A percentile compares a stretch with the other conserved stretches of the same genome.
Evolutionary conservation across 768 basidiomycete species (phyloP).

Genomic region (Leucocoprinus sp.): DNA sequence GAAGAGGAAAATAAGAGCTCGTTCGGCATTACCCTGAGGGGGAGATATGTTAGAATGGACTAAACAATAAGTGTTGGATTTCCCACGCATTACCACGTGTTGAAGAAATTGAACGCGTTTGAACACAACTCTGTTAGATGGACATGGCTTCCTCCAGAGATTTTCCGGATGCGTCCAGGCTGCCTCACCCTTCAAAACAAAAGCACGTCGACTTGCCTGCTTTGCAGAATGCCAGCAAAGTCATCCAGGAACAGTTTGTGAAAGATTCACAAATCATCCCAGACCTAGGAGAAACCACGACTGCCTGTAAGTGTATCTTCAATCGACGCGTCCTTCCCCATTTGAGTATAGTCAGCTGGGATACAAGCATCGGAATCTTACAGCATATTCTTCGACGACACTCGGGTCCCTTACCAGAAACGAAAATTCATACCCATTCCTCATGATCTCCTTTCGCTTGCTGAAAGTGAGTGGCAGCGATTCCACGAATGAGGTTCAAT

Average conservation of each 20-base stretch:
- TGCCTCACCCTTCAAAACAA: slow-evolving; percentile 22
- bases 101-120: slow-evolving; percentile 9
- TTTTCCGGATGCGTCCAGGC: slow-evolving; percentile 15
- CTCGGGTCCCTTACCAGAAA: slow-evolving; percentile 74
- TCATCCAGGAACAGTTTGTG: slow-evolving; percentile 58
- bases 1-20: neutral
- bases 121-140: slow-evolving; percentile 1
- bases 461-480: slow-evolving; percentile 45
- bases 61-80: too few species aligned
- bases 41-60: too few species aligned
- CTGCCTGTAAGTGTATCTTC: slow-evolving; percentile 38
- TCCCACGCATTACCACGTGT: slow-evolving; percentile 4
- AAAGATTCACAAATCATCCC: slow-evolving; percentile 73
- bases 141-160: slow-evolving; percentile 10
- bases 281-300: slow-evolving; percentile 64
- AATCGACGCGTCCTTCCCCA: slow-evolving; percentile 3
- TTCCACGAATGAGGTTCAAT: slow-evolving; percentile 10
- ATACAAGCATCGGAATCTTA: slow-evolving; percentile 69
- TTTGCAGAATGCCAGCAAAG: slow-evolving; percentile 57
- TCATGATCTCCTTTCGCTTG: slow-evolving; percentile 70
- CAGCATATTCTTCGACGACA: slow-evolving; percentile 70
- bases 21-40: neutral
- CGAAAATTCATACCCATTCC: slow-evolving; percentile 69
- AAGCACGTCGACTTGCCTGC: slow-evolving; percentile 48
- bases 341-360: slow-evolving; percentile 36